Base-by-base conservation (phyloP, 345 rosid genomes). In the Linum lewisii region DNA sequence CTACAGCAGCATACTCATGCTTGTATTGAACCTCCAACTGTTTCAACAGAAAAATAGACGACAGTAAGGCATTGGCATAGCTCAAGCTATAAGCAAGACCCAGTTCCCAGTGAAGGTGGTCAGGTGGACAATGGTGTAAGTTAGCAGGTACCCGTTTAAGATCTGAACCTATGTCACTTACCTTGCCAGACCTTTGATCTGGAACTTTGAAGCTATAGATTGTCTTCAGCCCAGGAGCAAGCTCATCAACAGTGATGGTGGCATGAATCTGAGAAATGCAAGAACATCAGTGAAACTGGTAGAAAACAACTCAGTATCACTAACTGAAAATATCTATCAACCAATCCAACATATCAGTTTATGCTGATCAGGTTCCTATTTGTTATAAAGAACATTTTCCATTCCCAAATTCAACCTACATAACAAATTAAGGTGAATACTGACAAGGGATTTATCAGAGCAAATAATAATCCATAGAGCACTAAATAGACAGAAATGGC, bases 111-210 rank as follows among this genome's bases (percentile, higher is more conserved):
- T 29, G 34, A 29, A 29, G 34, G 7, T 29, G 5, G 34, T 29
- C 7, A 29, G 34, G 7, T 29, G 7, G 34, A 29, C 34, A 29
- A 29, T 29, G 5, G 7, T 29, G 7, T 29, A 8, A 16, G 47
- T 42, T 42, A 11, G 9, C 16, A 42, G 47, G 47, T 16, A 16
- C 16, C 16, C 9, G 13, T 42, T 42, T 14, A 42, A 42, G 2
- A 42, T 42, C 47, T 42, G 15, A 42, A 42, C 3, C 47, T 5
- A 3, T 11, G 32, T 23, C 4, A n/a, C 42, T 58, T 68, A 88
- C 98, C 95, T 86, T 92, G 71, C 95, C 97, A 45, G 98, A 92
- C 73, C 91, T 84, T 65, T 84, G 95, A 74, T 92, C 97, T 63
- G 97, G 99, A 56, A 73, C 79, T 67, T 62, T 86, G 81, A 84